Base-by-base conservation (phyloP, 192 early-diverging fungal species). In the Physocladia obscura region DNA sequence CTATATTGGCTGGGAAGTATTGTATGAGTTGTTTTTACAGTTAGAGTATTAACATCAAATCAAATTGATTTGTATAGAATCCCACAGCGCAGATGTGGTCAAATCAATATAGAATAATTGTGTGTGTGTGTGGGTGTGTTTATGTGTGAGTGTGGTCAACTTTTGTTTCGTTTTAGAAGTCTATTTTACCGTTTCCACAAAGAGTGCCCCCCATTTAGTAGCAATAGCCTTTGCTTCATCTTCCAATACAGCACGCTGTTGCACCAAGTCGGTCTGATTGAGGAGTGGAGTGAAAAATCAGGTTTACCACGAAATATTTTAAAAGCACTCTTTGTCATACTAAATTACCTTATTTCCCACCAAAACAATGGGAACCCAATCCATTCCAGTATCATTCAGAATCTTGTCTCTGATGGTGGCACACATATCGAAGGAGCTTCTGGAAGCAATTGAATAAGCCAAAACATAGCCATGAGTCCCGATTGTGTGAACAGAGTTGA, bases 391-490 rank as follows among this genome's bases (percentile, higher is more conserved):
- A 67, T 89, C 90, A 76, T 94, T 91, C 60, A 97, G 80, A 57
- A 99, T 95, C 77, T 99, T 97, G 69, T 97, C 94, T 6, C 94
- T 82, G 54, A 97, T 90, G 38, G 94, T 88, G 62, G 87, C 83
- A 48, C 89, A 88, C 82, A 97, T 92, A 49, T 99, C 95, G 74
- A 97, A 92, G 49, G 90, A 93, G 40, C 88, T 84, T 38, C 87
- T 79, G 48, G 89, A 91, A 29, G 89, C 86, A 31, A 99, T 89
- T 1, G 95, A 97, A 74, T 97, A 99, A 26, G 91, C 92, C 34
- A 99, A 82, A 44, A 99, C 88, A 74, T 94, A 99, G 5, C 93
- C 97, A 76, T 99, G 94, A 40, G 94, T 91, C 21, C 93, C 89
- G 1, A 95, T 84, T 0, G 90, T 90, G 74, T 95, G 93, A 37